Conservation (phyloP, 805 yeast species). For the Brettanomyces custersianus region DNA sequence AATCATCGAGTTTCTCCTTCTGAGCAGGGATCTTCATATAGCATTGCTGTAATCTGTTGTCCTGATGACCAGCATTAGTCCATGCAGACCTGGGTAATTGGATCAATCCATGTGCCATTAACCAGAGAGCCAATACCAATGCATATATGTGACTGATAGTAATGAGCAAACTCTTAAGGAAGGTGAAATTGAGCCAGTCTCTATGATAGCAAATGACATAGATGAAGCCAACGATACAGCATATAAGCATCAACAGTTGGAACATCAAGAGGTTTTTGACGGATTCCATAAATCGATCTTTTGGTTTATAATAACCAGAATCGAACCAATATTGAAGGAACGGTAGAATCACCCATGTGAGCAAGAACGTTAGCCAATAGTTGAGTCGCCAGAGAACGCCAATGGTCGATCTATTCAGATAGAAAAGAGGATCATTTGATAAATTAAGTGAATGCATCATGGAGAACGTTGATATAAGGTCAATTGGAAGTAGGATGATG, state of each 20-base stretch:
- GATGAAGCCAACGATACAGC: slow-evolving; percentile 44
- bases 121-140: slow-evolving; percentile 65
- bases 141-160: slow-evolving; percentile 75
- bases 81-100: slow-evolving; percentile 45
- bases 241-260: slow-evolving; percentile 46
- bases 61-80: slow-evolving; percentile 16
- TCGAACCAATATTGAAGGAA: slow-evolving; percentile 63
- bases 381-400: slow-evolving; percentile 61
- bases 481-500: slow-evolving; percentile 65
- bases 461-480: slow-evolving; percentile 46
- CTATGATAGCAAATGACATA: slow-evolving; percentile 42
- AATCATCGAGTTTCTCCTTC: slow-evolving; percentile 55
- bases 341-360: slow-evolving; percentile 75
- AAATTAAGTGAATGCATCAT: slow-evolving; percentile 19
- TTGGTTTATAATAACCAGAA: slow-evolving; percentile 52
- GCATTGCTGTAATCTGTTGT: slow-evolving; percentile 19
- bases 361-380: slow-evolving; percentile 72
- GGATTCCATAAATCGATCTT: slow-evolving; percentile 45
- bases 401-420: slow-evolving; percentile 36
- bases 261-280: slow-evolving; percentile 46
- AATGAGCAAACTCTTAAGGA: slow-evolving; percentile 58
- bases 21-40: slow-evolving; percentile 50
- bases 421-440: slow-evolving; percentile 28
- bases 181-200: slow-evolving; percentile 27
- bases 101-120: slow-evolving; percentile 76